Evolutionary conservation across 2,329 filamentous ascomycete genomes (phyloP).

Genomic region (Emericellopsis cladophorae): DNA sequence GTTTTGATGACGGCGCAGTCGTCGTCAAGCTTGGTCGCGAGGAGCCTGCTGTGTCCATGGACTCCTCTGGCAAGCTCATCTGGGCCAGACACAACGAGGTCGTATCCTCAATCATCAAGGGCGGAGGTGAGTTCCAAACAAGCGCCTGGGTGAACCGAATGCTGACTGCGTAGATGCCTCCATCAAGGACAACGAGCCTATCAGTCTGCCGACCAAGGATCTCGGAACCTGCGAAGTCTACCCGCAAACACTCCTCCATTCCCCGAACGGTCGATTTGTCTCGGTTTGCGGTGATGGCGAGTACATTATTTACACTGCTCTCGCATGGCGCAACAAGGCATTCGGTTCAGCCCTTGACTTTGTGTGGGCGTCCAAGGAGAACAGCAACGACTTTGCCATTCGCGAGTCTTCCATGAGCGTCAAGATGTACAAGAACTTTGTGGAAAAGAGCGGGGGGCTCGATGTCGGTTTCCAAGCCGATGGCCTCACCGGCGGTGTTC

Average conservation of each 20-base stretch:
- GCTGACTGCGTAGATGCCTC: conserved; percentile 46
- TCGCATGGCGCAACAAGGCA: conserved; percentile 94
- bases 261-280: conserved; percentile 87
- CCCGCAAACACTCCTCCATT: conserved; percentile 86
- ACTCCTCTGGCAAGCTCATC: conserved; percentile 86
- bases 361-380: conserved; percentile 92
- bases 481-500: conserved; percentile 73
- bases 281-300: conserved; percentile 81
- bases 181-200: conserved; percentile 79
- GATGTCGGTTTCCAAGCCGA: conserved; percentile 95
- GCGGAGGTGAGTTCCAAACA: conserved; percentile 40
- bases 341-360: conserved; percentile 95
- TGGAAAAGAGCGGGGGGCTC: conserved; percentile 76
- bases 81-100: conserved; percentile 95
- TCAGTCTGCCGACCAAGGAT: conserved; percentile 83
- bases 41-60: conserved; percentile 96
- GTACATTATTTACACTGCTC: conserved; percentile 96
- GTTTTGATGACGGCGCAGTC: conserved; percentile 94
- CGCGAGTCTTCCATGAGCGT: conserved; percentile 88
- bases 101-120: conserved; percentile 88
- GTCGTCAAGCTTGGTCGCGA: conserved; percentile 97
- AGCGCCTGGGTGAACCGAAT: background rate
- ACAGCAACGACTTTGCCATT: conserved; percentile 97
- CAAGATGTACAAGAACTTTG: conserved; percentile 96
- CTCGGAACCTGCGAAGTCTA: conserved; percentile 94